Conservation (phyloP, 176 grass and related monocot species). For the Raddia distichophylla region DNA sequence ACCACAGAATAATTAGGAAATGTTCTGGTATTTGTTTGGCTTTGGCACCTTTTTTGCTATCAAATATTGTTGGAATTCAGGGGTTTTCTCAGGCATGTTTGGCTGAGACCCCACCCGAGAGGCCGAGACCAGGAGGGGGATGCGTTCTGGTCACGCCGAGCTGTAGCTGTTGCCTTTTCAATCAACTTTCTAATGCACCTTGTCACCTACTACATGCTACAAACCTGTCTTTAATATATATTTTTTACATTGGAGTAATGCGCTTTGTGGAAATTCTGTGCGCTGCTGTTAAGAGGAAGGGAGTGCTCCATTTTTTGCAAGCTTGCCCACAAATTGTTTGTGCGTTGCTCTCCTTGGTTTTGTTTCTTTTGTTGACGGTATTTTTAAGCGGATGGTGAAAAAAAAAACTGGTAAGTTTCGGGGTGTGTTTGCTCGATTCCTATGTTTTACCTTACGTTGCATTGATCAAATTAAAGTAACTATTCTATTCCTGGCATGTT, state of each 20-base stretch:
- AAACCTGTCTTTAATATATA: not conserved
- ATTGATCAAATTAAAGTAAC: too few species aligned
- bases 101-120: not conserved
- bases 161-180: not conserved
- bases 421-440: too few species aligned
- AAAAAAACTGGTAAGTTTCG: too few species aligned
- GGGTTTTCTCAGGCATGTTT: not conserved
- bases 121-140: not conserved
- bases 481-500: too few species aligned
- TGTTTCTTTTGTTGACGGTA: not conserved
- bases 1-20: conserved; percentile 41
- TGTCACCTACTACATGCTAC: not conserved
- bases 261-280: not conserved
- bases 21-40: not conserved
- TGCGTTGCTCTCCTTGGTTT: not conserved
- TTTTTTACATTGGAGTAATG: not conserved
- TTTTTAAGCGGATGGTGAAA: not conserved
- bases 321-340: not conserved
- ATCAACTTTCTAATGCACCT: not conserved
- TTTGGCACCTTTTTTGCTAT: conserved; percentile 30
- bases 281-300: not conserved
- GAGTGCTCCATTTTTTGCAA: not conserved
- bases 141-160: not conserved
- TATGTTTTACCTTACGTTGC: too few species aligned
- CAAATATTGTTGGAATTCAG: not conserved